Evolutionary conservation across 1,284 basidiomycete species (phyloP).

Genomic region (Irpex rosettiformis): DNA sequence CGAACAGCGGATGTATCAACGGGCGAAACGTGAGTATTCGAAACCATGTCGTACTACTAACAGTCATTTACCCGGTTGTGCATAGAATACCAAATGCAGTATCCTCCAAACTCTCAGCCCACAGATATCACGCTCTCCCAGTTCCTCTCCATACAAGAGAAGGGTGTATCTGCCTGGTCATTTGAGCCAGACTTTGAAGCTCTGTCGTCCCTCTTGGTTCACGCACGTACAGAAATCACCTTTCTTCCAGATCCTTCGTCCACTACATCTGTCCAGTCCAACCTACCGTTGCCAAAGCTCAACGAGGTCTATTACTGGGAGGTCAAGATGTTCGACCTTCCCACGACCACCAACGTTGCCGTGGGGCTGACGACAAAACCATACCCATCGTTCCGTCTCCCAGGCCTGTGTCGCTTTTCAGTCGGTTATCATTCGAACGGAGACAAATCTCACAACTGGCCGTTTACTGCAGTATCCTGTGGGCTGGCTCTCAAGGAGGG

Average conservation of each 20-base stretch:
- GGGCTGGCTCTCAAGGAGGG: conserved; percentile 89
- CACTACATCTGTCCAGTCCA: conserved; percentile 91
- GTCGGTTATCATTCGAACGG: conserved; percentile 97
- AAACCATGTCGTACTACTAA: conserved; percentile 8
- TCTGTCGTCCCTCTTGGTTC: conserved; percentile 85
- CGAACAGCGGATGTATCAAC: conserved; percentile 70
- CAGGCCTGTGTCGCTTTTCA: conserved; percentile 87
- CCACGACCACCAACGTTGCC: conserved; percentile 77
- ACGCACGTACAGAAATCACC: conserved; percentile 91
- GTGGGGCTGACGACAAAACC: conserved; percentile 94
- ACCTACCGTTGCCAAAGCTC: conserved; percentile 89
- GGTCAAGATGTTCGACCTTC: conserved; percentile 96
- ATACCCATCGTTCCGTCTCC: conserved; percentile 89
- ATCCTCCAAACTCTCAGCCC: conserved; percentile 88
- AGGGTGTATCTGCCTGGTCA: conserved; percentile 95
- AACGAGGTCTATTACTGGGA: conserved; percentile 99
- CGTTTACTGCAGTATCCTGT: conserved; percentile 87
- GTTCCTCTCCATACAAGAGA: conserved; percentile 96
- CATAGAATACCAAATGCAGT: conserved; percentile 87
- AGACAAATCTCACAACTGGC: conserved; percentile 97
- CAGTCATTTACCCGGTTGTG: conserved; percentile 9
- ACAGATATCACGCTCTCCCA: conserved; percentile 97
- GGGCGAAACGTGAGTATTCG: conserved; percentile 77
- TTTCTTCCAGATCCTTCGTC: conserved; percentile 94
- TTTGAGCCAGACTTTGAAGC: conserved; percentile 97